Evolutionary conservation across 352 stramenopile genomes (phyloP).

Genomic region (Blastocystis sp.): DNA sequence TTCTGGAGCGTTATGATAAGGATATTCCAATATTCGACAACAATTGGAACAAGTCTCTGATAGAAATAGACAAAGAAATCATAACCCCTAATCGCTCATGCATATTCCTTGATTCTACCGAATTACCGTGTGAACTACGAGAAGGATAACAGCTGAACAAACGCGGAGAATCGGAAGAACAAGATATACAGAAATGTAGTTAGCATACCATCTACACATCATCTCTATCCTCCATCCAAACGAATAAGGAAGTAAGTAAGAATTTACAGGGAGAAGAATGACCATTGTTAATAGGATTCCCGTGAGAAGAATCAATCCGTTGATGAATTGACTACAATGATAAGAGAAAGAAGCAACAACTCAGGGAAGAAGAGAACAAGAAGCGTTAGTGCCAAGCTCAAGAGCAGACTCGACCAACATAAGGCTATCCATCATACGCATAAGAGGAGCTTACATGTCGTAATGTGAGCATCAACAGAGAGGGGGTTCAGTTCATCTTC

Average conservation of each 20-base stretch:
- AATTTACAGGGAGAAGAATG: neutral
- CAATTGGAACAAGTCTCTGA: neutral
- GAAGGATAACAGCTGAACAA: neutral
- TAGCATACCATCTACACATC: neutral
- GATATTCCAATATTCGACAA: neutral
- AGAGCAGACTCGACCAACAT: neutral
- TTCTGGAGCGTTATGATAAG: neutral
- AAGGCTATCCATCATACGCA: neutral
- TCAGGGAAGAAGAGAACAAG: neutral
- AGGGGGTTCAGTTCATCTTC: conserved; percentile 2
- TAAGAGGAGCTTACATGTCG: neutral
- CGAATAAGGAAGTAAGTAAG: neutral
- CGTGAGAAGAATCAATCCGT: neutral
- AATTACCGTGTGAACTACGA: neutral
- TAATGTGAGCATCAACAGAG: neutral
- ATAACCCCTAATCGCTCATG: neutral
- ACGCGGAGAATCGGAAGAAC: neutral
- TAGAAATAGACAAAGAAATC: neutral
- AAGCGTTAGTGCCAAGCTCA: neutral
- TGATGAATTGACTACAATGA: neutral
- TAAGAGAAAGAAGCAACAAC: neutral
- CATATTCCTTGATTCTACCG: neutral
- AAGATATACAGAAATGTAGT: neutral
- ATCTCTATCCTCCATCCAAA: neutral
- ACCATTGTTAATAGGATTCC: neutral